Conservation (phyloP, 2,329 filamentous ascomycete species). For the Chaetomiaceae sp. region DNA sequence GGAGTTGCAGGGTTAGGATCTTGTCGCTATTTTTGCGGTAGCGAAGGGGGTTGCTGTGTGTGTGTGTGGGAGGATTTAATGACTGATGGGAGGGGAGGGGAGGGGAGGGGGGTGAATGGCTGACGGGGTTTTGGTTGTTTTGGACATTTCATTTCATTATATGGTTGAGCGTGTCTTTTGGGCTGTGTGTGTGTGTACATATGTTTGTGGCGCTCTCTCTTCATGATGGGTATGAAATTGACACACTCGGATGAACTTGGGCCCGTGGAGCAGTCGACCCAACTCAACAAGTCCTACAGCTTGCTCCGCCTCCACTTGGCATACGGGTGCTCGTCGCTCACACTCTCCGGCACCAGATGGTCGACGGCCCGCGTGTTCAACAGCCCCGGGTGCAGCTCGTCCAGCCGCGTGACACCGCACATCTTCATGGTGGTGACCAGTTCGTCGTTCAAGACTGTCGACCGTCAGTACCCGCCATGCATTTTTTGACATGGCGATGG, state of each 20-base stretch:
- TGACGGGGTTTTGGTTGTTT: neutral
- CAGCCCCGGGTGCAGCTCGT: conserved; percentile 57
- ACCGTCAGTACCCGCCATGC: too few species aligned
- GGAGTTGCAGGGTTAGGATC: conserved; percentile 29
- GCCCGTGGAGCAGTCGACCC: too few species aligned
- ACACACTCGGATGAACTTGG: too few species aligned
- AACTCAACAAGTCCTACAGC: neutral
- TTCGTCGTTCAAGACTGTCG: conserved; percentile 56
- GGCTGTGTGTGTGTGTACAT: too few species aligned
- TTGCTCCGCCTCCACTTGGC: conserved; percentile 35
- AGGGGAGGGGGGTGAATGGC: neutral
- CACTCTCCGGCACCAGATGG: conserved; percentile 40
- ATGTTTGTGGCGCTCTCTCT: too few species aligned
- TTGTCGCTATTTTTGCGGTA: too few species aligned
- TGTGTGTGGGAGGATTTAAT: too few species aligned
- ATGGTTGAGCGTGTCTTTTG: too few species aligned
- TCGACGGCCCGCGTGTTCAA: conserved; percentile 52
- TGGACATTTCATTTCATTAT: too few species aligned
- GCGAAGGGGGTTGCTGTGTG: too few species aligned
- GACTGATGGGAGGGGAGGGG: too few species aligned
- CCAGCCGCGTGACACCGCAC: conserved; percentile 58
- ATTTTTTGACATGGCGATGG: too few species aligned
- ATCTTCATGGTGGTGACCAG: conserved; percentile 63
- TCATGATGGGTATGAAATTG: neutral
- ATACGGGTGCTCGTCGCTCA: conserved; percentile 41